Base-by-base conservation (phyloP, 805 yeast genomes). In the Metahyphopichia silvanorum region DNA sequence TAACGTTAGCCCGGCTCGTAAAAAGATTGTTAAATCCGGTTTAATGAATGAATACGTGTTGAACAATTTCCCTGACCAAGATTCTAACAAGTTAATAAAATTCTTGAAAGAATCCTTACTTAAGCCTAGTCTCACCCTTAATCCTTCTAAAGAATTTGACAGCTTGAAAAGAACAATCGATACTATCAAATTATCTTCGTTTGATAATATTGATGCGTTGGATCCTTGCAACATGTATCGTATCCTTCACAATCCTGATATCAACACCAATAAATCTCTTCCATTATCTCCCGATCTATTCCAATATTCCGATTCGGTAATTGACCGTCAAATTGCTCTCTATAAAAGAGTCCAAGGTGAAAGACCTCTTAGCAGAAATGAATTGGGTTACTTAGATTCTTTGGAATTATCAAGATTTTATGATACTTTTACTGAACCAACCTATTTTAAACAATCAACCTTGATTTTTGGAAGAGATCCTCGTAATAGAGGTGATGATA, bases 391-490 rank as follows among this genome's bases (percentile, higher is more conserved):
- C 13, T 20, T 21, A n/a, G 27, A 23, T 7, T 27, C 24, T 16
- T 28, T 22, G 13, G n/a, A 16, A 13, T 12, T 13, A 17, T 21
- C 32, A 15, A 16, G 12, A 7, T 10, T 12, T 6, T 48, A 42
- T 26, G 35, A 42, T 16, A 38, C 51, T 3, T 34, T 33, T 17
- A 43, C 44, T 21, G 59, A 69, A 23, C 49, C 57, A 4, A 60
- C 66, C 26, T 63, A 68, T 32, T 71, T 70, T 49, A 53, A 53
- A 29, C 47, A 51, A 58, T 59, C 66, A 4, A 40, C 51, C 3
- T 44, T 60, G 22, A 33, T 53, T 18, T 38, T 40, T 11, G 47
- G 49, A 16, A 60, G 60, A 20, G 58, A 53, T 19, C 28, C 24
- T 5, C 59, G 55, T 27, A 60, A 55, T 39, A 37, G 58, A 15